Percentiles rank a stretch among this genome's conserved stretches.
Conservation (phyloP, 139 green algal genomes). For the Parachlorella kessleri region DNA sequence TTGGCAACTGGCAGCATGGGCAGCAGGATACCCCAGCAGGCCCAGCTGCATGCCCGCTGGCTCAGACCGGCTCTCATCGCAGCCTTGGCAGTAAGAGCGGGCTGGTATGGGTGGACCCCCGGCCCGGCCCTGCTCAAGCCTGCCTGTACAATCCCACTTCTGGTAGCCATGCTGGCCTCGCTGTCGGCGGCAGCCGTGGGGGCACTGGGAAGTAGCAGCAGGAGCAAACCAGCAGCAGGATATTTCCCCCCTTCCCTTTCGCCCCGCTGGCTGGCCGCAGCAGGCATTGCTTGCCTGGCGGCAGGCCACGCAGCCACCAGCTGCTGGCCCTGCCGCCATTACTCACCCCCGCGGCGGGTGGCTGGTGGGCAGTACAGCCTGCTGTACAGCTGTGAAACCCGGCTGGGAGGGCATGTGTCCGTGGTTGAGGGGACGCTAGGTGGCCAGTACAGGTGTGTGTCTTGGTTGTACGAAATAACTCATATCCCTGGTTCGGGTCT, state of each 20-base stretch:
- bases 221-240: no score
- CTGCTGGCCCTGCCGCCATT: neutral
- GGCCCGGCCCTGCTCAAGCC: neutral
- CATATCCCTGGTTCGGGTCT: no score
- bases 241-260: no score
- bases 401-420: neutral
- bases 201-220: no score
- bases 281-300: no score
- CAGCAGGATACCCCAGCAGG: neutral
- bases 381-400: constrained; percentile 4
- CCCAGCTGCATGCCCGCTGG: no score
- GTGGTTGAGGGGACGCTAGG: constrained; percentile 8
- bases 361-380: neutral
- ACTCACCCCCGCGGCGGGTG: neutral
- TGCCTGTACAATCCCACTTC: neutral
- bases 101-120: no score
- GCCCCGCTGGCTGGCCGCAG: no score
- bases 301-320: no score
- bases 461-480: neutral
- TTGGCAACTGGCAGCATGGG: neutral
- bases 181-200: neutral
- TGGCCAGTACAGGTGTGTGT: constrained; percentile 9
- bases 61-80: no score
- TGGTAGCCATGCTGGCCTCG: neutral
- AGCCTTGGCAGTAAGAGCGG: no score